Evolutionary conservation across 345 rosid genomes (phyloP), one percentile per base, ranked within the genome.

Genomic region (Sisymbrium altissimum): DNA sequence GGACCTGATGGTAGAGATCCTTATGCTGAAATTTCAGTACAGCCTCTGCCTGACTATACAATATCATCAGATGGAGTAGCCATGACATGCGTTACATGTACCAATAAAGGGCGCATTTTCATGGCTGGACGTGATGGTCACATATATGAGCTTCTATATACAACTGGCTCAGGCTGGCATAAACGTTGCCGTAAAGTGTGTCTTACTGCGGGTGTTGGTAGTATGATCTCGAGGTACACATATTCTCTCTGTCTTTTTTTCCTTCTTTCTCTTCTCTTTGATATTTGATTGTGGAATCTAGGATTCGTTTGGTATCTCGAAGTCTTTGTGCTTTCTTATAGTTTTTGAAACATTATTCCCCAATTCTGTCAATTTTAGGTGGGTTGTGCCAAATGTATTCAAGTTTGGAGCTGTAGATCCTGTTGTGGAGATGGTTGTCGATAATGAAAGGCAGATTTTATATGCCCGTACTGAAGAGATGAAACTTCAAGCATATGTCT

Each of bases 371-470:
- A 69, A 44, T 81, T 81, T 38, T 86, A 95, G 99, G 89, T 95
- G 99, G 99, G 88, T 95, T 56, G 83, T 95, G 29, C 99, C 99
- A 46, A 90, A 89, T 79, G 82, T 95, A 27, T 92, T 95, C 69
- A 95, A 88, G 85, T 95, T 95, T 87, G 93, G 96, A 71, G 92
- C 97, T 74, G 89, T 87, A 68, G 97, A 92, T 72, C 86, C 98
- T 78, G 86, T 92, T 73, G 79, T 90, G 67, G 99, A 92, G 81
- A 84, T 92, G 97, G 96, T 88, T 77, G 74, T 88, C 59, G 99
- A 95, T 82, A 85, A 90, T 79, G 99, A 92, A 80, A 86, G 99
- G 78, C 96, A 90, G 66, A 85, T 92, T 75, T 78, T 95, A 75
- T 95, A 89, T 86, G 89, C 94, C 60, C 87, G 93, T 74, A 89